Base-by-base conservation (phyloP, 805 yeast genomes). In the Starmerella gropengiesseri region DNA sequence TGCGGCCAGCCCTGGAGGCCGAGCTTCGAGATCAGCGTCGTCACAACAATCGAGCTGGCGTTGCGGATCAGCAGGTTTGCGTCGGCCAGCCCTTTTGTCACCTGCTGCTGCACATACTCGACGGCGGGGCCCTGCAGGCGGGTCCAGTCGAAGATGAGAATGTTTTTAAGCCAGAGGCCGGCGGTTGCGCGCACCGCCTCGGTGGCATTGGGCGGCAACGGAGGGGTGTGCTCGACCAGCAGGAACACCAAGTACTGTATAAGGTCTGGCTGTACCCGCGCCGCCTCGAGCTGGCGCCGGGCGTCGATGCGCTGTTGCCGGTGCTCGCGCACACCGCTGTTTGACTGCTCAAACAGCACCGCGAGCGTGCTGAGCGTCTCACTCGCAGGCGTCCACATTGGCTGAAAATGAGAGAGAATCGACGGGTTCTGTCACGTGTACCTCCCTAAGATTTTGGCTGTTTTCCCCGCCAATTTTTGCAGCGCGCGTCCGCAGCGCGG, bases 31-130 rank as follows among this genome's bases (percentile, higher is more conserved):
- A 86, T 81, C 23, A 91, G 62, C 0, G 95, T 71, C 2, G 96
- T 82, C 40, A 89, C 77, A 38, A 86, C 94, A 55, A 79, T 86
- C 30, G 96, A 95, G 5, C 95, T 79, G 47, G 89, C 83, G 57
- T 82, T 85, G 47, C 94, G 72, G 22, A 89, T 81, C 51, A 83
- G 64, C n/a, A 64, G 59, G 41, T 73, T 72, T 1, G 62, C 52
- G 47, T 72, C 80, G 25, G 71, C 54, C 33, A 85, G 65, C 2
- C 85, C 68, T 48, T 60, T 54, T 51, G 66, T 50, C 19, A 71
- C 61, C 41, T 63, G 54, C n/a, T 57, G 47, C 49, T 71, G 67
- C 28, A 78, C 66, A 52, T 73, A 69, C 8, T 60, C 66, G 37
- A 65, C 54, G n/a, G 68, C 51, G 49, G 60, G 62, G 40, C 58